phyloP scores from a whole-genome alignment of 2,329 filamentous ascomycete genomes.

The Fusarium poae region DNA sequence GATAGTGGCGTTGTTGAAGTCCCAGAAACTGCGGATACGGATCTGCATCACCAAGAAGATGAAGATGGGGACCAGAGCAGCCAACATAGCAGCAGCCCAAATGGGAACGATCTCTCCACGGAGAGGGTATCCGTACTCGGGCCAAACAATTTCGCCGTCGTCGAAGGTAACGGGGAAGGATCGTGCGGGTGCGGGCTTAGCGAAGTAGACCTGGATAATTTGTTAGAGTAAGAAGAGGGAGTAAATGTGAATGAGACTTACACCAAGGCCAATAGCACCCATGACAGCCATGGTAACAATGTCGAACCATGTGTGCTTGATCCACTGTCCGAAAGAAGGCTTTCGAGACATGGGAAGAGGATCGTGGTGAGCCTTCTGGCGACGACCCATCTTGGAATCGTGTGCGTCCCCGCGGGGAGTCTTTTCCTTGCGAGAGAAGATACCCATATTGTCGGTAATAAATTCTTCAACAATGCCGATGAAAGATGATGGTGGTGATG shows the following conservation, averaged over 20 bases:
- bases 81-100: constrained; percentile 76
- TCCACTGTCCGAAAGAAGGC: constrained; percentile 76
- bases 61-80: constrained; percentile 72
- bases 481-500: neutral
- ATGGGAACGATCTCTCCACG: constrained; percentile 79
- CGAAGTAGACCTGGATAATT: constrained; percentile 67
- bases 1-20: constrained; percentile 77
- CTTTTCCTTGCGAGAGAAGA: constrained; percentile 34
- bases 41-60: constrained; percentile 76
- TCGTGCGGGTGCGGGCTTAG: constrained; percentile 74
- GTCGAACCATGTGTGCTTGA: constrained; percentile 76
- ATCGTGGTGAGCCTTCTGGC: constrained; percentile 29
- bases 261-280: constrained; percentile 75
- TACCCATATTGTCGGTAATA: constrained; percentile 27
- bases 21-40: constrained; percentile 76
- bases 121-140: constrained; percentile 77
- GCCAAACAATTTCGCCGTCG: constrained; percentile 76
- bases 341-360: constrained; percentile 59
- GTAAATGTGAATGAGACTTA: constrained; percentile 54
- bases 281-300: constrained; percentile 75
- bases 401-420: constrained; percentile 26
- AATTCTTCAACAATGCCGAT: neutral
- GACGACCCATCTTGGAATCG: constrained; percentile 11
- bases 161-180: constrained; percentile 76
- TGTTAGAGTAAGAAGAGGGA: neutral